phyloP scores from a whole-genome alignment of 768 basidiomycete genomes.

The Thelephora ganbajun region DNA sequence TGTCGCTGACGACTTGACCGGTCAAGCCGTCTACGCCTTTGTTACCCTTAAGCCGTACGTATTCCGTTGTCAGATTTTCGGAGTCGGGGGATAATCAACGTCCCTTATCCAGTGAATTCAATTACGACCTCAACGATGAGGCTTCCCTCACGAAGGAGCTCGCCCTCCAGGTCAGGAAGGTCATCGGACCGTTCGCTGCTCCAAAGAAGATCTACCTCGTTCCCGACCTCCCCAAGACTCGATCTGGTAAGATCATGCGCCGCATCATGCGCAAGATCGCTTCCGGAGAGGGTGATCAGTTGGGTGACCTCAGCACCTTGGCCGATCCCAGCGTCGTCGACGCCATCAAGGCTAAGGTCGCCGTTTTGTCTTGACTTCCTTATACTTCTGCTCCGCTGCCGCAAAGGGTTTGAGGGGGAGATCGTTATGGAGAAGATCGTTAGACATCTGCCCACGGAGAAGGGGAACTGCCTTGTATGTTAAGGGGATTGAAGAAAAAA shows the following conservation, averaged over 20 bases:
- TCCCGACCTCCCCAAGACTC: constrained; percentile 82
- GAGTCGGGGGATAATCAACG: background rate
- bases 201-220: constrained; percentile 88
- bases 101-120: constrained; percentile 48
- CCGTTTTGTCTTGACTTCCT: constrained; percentile 10
- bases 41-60: constrained; percentile 88
- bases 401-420: too few species aligned
- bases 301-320: constrained; percentile 88
- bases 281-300: constrained; percentile 85
- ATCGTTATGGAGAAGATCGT: too few species aligned
- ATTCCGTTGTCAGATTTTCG: background rate
- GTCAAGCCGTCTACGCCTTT: constrained; percentile 90
- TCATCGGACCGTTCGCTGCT: constrained; percentile 94
- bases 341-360: constrained; percentile 68
- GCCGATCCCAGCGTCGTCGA: constrained; percentile 85
- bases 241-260: constrained; percentile 96
- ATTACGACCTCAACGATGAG: constrained; percentile 60
- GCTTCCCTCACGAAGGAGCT: constrained; percentile 70
- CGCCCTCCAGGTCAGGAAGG: constrained; percentile 88
- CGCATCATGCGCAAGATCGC: constrained; percentile 95
- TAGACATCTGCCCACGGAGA: too few species aligned
- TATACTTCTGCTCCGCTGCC: too few species aligned
- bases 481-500: too few species aligned
- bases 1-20: constrained; percentile 75
- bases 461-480: too few species aligned